phyloP scores from a whole-genome alignment of 1,284 basidiomycete genomes.

The Pulveroboletus sp. region DNA sequence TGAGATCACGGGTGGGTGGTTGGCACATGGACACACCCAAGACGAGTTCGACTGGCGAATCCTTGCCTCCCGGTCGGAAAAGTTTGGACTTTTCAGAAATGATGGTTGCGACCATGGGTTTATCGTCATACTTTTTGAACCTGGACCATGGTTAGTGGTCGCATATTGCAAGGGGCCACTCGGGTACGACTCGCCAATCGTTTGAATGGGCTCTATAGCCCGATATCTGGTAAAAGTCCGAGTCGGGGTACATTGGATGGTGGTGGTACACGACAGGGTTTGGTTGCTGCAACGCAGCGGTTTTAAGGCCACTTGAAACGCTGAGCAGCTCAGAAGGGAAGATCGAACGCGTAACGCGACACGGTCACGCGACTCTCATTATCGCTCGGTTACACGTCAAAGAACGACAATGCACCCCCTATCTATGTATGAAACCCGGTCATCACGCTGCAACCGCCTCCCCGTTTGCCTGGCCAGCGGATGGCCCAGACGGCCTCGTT shows the following conservation, averaged over 20 bases:
- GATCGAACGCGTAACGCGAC: background rate
- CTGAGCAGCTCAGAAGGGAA: too few relatives aligned
- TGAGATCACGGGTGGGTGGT: background rate
- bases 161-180: background rate
- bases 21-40: constrained; percentile 20
- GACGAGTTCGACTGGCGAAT: constrained; percentile 32
- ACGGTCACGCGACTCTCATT: constrained; percentile 9
- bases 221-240: constrained; percentile 32
- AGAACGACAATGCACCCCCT: background rate
- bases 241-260: constrained; percentile 13
- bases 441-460: constrained; percentile 14
- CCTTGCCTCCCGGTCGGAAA: constrained; percentile 27
- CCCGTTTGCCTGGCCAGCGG: constrained; percentile 6
- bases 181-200: constrained; percentile 21
- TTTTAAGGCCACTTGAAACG: background rate
- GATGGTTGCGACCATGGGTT: constrained; percentile 15
- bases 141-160: constrained; percentile 7
- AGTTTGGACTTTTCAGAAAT: background rate
- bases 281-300: background rate
- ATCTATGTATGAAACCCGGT: background rate
- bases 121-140: constrained; percentile 36
- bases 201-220: constrained; percentile 35
- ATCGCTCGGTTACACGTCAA: background rate
- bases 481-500: background rate
- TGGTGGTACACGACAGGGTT: background rate